These are phyloP conservation scores for Botrytis byssoidea DNA, from an alignment of 2,329 filamentous ascomycete genomes.

Conservation along the genomic window DNA sequence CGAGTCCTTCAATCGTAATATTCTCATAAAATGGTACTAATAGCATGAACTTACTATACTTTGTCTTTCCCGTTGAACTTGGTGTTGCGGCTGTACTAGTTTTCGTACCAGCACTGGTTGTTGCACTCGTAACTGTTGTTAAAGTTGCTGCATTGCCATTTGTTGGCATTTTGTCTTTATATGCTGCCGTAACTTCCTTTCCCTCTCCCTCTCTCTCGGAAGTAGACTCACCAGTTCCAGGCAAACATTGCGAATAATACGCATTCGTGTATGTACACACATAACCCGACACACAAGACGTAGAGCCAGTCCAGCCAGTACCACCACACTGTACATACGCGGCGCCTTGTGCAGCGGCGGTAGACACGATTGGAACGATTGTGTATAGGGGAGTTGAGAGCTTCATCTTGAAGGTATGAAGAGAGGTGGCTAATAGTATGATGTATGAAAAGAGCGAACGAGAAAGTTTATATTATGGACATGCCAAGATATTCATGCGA, in stretches of 20 bases:
- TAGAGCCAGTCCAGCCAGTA: conserved; percentile 35
- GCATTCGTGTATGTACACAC: conserved; percentile 33
- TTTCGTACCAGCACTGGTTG: not conserved
- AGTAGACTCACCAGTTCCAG: conserved; percentile 20
- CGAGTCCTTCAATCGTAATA: not conserved
- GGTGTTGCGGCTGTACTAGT: conserved; percentile 2
- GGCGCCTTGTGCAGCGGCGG: conserved; percentile 17
- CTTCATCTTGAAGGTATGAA: conserved; percentile 9
- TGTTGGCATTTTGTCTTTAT: not conserved
- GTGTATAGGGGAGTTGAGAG: not conserved
- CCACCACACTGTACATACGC: conserved; percentile 34
- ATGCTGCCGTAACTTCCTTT: not conserved
- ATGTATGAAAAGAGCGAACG: not conserved
- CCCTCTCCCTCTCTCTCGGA: not conserved
- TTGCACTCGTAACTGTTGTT: conserved; percentile 8
- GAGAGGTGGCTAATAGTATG: not conserved
- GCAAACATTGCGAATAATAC: conserved; percentile 40
- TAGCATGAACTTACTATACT: conserved; percentile 26
- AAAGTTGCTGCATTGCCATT: conserved; percentile 4
- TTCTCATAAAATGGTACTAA: not conserved
- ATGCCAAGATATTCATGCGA: not conserved
- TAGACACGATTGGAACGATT: not conserved
- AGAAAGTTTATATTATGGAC: not conserved
- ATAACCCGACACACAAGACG: conserved; percentile 38
- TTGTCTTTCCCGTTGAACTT: conserved; percentile 23